Conservation (phyloP, 2,329 filamentous ascomycete species). For the Xylariales sp. region DNA sequence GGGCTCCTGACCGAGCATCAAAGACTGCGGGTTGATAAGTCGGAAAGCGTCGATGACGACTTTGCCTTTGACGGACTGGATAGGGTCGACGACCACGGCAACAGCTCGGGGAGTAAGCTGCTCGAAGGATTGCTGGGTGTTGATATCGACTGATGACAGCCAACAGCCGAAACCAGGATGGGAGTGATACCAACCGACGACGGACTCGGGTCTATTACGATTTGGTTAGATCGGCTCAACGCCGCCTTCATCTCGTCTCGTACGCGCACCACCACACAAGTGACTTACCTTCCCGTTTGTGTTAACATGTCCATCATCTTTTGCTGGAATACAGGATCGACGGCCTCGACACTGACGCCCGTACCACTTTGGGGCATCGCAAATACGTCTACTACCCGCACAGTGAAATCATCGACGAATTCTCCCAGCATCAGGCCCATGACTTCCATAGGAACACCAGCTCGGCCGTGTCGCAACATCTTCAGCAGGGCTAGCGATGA, state of each 20-base stretch:
- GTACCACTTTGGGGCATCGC: constrained; percentile 99
- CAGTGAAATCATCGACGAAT: constrained; percentile 98
- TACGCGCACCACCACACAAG: too few relatives aligned
- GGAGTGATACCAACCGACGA: constrained; percentile 99
- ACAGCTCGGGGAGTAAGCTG: constrained; percentile 95
- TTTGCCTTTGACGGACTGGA: constrained; percentile 99
- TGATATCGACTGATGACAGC: constrained; percentile 98
- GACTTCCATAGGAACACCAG: constrained; percentile 98
- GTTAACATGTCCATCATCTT: constrained; percentile 99
- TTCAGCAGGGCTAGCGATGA: constrained; percentile 95
- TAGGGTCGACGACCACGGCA: constrained; percentile 95
- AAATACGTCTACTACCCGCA: constrained; percentile 96
- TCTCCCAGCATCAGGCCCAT: constrained; percentile 99
- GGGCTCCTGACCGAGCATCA: constrained; percentile 97
- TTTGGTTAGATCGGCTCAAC: constrained; percentile 5
- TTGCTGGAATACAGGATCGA: constrained; percentile 97
- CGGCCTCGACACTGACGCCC: constrained; percentile 95
- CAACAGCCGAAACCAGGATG: constrained; percentile 99
- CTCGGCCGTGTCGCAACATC: constrained; percentile 96
- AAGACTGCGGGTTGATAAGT: constrained; percentile 93
- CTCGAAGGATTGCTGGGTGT: constrained; percentile 99
- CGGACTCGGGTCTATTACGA: constrained; percentile 74
- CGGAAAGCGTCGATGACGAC: constrained; percentile 99
- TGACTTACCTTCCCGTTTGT: constrained; percentile 82
- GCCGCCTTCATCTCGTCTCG: background rate